Conservation (phyloP, 805 yeast genomes). For the Ogataea allantospora region DNA sequence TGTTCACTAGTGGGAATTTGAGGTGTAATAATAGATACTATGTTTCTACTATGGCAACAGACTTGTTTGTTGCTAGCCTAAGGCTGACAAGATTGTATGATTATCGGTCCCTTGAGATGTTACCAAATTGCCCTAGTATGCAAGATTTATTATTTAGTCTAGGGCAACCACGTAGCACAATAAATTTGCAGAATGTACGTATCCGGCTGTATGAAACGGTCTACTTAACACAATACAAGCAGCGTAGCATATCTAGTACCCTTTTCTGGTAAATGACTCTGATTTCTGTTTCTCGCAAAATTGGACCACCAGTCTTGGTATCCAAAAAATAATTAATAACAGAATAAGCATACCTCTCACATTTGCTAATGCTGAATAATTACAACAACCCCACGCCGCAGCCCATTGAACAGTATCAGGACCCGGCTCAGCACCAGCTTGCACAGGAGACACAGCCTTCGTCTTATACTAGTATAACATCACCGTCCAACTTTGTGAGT, state of each 20-base stretch:
- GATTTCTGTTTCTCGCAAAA: not conserved
- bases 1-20: not conserved
- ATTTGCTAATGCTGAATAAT: slow-evolving; percentile 16
- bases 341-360: slow-evolving; percentile 6
- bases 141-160: no score
- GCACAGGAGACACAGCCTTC: slow-evolving; percentile 18
- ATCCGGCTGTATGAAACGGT: no score
- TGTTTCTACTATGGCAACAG: no score
- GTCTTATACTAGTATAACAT: slow-evolving; percentile 28
- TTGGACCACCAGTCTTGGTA: not conserved
- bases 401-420: slow-evolving; percentile 18
- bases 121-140: no score
- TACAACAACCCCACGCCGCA: slow-evolving; percentile 17
- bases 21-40: not conserved
- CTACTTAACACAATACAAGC: no score
- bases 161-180: no score
- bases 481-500: slow-evolving; percentile 31
- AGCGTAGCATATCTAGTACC: no score
- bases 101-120: no score
- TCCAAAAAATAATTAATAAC: slow-evolving; percentile 7
- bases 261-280: no score
- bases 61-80: no score
- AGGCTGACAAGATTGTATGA: no score
- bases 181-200: no score
- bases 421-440: slow-evolving; percentile 15